phyloP scores from a whole-genome alignment of 169 alveolate species.

The Babesia caballi region DNA sequence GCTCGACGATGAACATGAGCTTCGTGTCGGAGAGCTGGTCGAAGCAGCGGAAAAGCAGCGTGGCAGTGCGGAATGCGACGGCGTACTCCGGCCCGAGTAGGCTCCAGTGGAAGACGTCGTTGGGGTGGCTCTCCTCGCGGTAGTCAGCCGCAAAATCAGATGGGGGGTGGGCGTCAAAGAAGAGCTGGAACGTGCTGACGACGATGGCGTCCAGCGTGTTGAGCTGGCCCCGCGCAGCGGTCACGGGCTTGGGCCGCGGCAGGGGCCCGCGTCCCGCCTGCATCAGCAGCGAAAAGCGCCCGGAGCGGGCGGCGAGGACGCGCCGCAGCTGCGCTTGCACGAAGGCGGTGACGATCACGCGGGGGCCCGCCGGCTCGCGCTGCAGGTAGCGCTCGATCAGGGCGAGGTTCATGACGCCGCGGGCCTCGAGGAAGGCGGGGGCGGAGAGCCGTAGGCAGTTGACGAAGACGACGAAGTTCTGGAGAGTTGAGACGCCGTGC shows the following conservation, averaged over 20 bases:
- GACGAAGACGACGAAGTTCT: conserved; percentile 5
- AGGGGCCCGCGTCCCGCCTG: background rate
- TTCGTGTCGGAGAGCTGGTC: conserved; percentile 27
- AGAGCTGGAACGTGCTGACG: conserved; percentile 9
- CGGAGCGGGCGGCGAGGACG: background rate
- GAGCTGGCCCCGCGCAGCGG: conserved; percentile 23
- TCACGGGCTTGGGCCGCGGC: background rate
- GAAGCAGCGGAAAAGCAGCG: conserved; percentile 22
- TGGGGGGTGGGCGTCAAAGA: background rate
- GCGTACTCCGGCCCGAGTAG: conserved; percentile 22
- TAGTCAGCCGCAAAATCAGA: background rate
- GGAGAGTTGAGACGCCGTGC: background rate
- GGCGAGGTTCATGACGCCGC: conserved; percentile 13
- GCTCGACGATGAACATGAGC: conserved; percentile 42
- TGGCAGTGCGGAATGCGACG: conserved; percentile 10
- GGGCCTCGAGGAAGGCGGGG: conserved; percentile 6
- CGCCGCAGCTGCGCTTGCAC: background rate
- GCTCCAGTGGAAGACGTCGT: conserved; percentile 35
- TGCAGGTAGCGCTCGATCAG: conserved; percentile 21
- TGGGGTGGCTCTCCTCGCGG: background rate
- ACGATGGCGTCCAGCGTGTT: conserved; percentile 10
- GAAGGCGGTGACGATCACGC: background rate
- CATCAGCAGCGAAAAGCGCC: background rate
- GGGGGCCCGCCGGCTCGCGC: background rate
- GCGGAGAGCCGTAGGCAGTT: background rate